These are phyloP conservation scores for Alternaria hordeiaustralica DNA, from an alignment of 2,329 filamentous ascomycete genomes.

Conservation along the genomic window DNA sequence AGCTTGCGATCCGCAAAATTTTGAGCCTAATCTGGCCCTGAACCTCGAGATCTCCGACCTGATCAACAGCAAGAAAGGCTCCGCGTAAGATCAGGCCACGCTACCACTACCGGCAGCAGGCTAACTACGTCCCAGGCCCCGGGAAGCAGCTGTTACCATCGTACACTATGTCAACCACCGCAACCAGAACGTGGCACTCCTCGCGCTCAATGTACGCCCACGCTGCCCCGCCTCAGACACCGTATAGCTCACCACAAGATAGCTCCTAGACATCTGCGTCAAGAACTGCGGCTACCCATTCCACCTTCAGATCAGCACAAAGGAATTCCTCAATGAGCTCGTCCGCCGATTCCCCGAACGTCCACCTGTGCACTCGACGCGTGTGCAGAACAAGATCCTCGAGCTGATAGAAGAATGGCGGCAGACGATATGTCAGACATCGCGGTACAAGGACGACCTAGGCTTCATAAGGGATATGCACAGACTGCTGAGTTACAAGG, in stretches of 20 bases:
- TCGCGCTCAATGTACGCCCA: conserved; percentile 73
- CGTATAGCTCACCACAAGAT: conserved; percentile 32
- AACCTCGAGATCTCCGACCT: conserved; percentile 96
- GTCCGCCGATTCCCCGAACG: conserved; percentile 95
- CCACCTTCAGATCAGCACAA: conserved; percentile 97
- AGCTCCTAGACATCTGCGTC: conserved; percentile 96
- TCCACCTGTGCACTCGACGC: conserved; percentile 81
- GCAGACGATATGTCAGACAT: conserved; percentile 97
- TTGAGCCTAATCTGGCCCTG: conserved; percentile 94
- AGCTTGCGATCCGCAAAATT: conserved; percentile 96
- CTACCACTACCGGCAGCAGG: neutral
- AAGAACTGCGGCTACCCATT: conserved; percentile 99
- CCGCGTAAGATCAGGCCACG: conserved; percentile 62
- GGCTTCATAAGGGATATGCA: conserved; percentile 99
- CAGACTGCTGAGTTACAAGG: conserved; percentile 91
- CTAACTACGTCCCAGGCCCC: conserved; percentile 62
- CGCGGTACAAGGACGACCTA: conserved; percentile 94
- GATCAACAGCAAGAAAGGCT: conserved; percentile 97
- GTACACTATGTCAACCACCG: conserved; percentile 96
- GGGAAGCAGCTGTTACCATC: conserved; percentile 91
- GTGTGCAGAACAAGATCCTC: conserved; percentile 90
- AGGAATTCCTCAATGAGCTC: conserved; percentile 98
- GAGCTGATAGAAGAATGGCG: conserved; percentile 99
- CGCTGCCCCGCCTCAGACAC: conserved; percentile 15
- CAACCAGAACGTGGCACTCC: conserved; percentile 91